These are phyloP conservation scores for Saccharum spontaneum DNA, from an alignment of 176 grass and related monocot genomes.

Conservation along the genomic window DNA sequence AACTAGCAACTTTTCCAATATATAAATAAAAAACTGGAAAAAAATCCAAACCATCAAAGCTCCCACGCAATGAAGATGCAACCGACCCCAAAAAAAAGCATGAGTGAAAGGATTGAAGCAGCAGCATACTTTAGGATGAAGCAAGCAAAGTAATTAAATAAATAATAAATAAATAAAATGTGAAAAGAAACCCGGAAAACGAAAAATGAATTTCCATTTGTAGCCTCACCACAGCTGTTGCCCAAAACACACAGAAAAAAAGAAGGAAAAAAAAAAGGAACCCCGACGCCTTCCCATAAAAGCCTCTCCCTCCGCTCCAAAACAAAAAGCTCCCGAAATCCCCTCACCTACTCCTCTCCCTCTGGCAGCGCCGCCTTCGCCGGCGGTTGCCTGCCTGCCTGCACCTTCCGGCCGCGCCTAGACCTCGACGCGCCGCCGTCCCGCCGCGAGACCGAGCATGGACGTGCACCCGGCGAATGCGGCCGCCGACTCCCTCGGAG, in stretches of 20 bases:
- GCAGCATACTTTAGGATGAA: not conserved
- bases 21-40: not conserved
- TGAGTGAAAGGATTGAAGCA: not conserved
- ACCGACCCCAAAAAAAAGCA: not conserved
- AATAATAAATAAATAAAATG: not conserved
- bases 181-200: not conserved
- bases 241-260: not conserved
- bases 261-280: not conserved
- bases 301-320: not conserved
- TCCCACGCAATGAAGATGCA: not conserved
- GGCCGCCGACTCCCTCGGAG: slow-evolving; percentile 22
- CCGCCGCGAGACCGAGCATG: not conserved
- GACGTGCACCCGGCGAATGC: slow-evolving; percentile 46
- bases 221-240: not conserved
- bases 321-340: slow-evolving; percentile 29
- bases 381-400: slow-evolving; percentile 13
- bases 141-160: not conserved
- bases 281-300: slow-evolving; percentile 33
- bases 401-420: not conserved
- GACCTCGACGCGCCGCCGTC: not conserved
- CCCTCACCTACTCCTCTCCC: slow-evolving; percentile 20
- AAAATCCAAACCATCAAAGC: not conserved
- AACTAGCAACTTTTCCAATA: not conserved
- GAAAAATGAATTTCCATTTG: not conserved
- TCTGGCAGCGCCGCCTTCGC: slow-evolving; percentile 17